Percentiles rank a stretch among this genome's conserved stretches.
phyloP scores from a whole-genome alignment of 345 rosid species.

The Brassica nigra region DNA sequence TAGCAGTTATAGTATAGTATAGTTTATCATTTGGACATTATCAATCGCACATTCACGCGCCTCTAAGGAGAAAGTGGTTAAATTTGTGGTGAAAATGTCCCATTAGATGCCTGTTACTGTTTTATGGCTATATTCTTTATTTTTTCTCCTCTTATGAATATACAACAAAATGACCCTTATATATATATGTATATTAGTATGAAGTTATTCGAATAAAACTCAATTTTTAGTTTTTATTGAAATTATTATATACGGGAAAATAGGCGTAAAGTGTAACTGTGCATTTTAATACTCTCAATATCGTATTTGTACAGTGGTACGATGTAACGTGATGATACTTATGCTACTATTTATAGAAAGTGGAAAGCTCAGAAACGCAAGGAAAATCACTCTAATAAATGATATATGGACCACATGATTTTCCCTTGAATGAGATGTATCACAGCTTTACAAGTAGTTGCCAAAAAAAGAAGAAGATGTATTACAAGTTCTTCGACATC shows the following conservation, averaged over 20 bases:
- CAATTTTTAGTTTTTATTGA: too few relatives aligned
- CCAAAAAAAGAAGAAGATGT: too few relatives aligned
- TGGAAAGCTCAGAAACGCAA: conserved; percentile 1
- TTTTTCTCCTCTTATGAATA: too few relatives aligned
- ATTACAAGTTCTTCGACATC: background rate
- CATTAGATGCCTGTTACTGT: too few relatives aligned
- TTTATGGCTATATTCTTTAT: too few relatives aligned
- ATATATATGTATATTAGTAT: background rate
- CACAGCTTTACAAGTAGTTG: too few relatives aligned
- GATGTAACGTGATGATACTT: background rate
- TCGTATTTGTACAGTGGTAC: background rate
- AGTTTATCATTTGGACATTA: too few relatives aligned
- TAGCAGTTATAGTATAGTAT: too few relatives aligned
- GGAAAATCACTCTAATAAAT: background rate
- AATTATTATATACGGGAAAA: background rate
- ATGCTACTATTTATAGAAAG: background rate
- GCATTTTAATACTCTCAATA: background rate
- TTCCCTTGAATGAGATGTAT: background rate
- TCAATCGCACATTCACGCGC: too few relatives aligned
- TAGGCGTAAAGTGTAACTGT: background rate
- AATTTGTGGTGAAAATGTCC: too few relatives aligned
- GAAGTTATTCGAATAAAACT: background rate
- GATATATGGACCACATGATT: conserved; percentile 8
- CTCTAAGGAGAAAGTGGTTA: too few relatives aligned
- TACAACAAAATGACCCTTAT: too few relatives aligned